Conservation (phyloP, 352 stramenopile species). For the Halophytophthora polymorphica region DNA sequence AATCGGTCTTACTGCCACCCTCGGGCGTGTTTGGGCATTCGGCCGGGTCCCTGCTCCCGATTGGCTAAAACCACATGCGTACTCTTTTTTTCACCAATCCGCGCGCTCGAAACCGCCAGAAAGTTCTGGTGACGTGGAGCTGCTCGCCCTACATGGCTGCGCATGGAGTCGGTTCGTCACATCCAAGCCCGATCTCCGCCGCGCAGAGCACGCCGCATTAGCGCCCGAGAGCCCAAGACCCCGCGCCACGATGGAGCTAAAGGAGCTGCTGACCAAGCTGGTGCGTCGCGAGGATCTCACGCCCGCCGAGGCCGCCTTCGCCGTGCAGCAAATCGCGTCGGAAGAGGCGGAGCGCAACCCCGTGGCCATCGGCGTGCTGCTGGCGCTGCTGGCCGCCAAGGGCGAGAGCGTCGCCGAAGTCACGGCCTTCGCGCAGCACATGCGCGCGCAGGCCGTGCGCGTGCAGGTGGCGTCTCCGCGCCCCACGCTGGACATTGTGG, state of each 20-base stretch:
- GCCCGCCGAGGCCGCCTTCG: constrained; percentile 60
- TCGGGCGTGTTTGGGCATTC: too few species aligned
- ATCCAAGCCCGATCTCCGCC: too few species aligned
- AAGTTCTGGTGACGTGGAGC: too few species aligned
- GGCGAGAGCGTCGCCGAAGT: constrained; percentile 95
- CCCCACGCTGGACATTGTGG: constrained; percentile 97
- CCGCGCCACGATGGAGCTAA: constrained; percentile 56
- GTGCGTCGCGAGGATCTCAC: constrained; percentile 67
- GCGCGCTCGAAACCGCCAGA: too few species aligned
- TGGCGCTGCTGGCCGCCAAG: constrained; percentile 93
- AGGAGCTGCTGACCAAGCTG: constrained; percentile 71
- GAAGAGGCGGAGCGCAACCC: constrained; percentile 55
- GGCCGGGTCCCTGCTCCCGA: too few species aligned
- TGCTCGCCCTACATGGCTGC: too few species aligned
- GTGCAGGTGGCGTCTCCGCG: constrained; percentile 63
- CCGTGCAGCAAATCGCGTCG: constrained; percentile 72
- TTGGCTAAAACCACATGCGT: too few species aligned
- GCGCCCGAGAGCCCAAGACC: neutral
- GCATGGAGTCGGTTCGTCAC: too few species aligned
- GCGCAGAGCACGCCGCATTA: neutral
- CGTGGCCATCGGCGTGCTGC: constrained; percentile 87
- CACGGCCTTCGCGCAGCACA: constrained; percentile 94
- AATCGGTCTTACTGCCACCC: too few species aligned
- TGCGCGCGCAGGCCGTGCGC: constrained; percentile 91
- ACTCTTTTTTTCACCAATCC: too few species aligned